These are phyloP conservation scores for Chalciporus pseudorubinellus DNA, from an alignment of 768 basidiomycete species.

Conservation along the genomic window DNA sequence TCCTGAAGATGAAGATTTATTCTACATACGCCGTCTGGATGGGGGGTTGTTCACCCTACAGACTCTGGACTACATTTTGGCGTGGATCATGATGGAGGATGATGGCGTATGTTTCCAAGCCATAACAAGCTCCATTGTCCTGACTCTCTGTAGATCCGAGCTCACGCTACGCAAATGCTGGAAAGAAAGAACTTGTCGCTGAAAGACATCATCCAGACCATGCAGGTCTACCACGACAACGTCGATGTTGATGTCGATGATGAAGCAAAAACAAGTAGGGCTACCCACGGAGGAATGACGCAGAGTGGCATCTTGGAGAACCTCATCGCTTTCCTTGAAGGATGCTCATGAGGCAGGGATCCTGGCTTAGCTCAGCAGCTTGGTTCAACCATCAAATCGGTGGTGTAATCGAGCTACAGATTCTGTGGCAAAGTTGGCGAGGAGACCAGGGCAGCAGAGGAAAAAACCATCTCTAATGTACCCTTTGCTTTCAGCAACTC, in stretches of 20 bases:
- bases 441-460: slow-evolving; percentile 45
- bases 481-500: slow-evolving; percentile 82
- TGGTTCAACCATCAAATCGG: slow-evolving; percentile 10
- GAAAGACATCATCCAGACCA: slow-evolving; percentile 64
- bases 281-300: slow-evolving; percentile 41
- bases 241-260: slow-evolving; percentile 52
- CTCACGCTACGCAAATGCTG: slow-evolving; percentile 75
- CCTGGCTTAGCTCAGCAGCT: neutral
- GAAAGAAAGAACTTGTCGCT: slow-evolving; percentile 68
- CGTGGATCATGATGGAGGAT: slow-evolving; percentile 97
- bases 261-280: slow-evolving; percentile 22
- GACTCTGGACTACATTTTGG: slow-evolving; percentile 89
- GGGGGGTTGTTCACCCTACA: slow-evolving; percentile 87
- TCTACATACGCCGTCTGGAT: slow-evolving; percentile 86
- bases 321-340: slow-evolving; percentile 61
- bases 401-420: slow-evolving; percentile 13
- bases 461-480: slow-evolving; percentile 87
- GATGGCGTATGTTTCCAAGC: slow-evolving; percentile 70
- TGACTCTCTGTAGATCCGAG: slow-evolving; percentile 59
- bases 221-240: slow-evolving; percentile 72
- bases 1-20: slow-evolving; percentile 65
- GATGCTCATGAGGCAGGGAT: slow-evolving; percentile 18
- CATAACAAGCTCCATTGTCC: neutral
- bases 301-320: slow-evolving; percentile 69
- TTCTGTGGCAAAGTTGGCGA: slow-evolving; percentile 14